Conservation (phyloP, 1,284 basidiomycete species). For the Ceratobasidium papillatum region DNA sequence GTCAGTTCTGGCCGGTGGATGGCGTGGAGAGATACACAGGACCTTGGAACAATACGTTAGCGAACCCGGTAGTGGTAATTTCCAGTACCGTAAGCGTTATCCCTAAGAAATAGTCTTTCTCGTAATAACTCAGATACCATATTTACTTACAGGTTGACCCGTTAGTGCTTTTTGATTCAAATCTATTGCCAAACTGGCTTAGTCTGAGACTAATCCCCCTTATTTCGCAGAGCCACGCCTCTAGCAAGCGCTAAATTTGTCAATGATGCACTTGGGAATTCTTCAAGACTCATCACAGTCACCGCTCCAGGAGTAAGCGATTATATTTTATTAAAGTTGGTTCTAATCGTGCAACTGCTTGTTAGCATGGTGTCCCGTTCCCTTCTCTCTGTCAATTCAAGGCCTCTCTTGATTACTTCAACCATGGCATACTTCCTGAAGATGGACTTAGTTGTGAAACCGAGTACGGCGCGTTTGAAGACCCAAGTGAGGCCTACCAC, state of each 20-base stretch:
- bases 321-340: too few species aligned
- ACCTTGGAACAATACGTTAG: conserved; percentile 42
- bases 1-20: conserved; percentile 44
- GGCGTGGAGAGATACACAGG: conserved; percentile 44
- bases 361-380: conserved; percentile 3
- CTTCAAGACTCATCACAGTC: conserved; percentile 18
- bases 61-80: conserved; percentile 38
- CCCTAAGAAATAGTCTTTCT: neutral
- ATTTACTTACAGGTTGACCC: conserved; percentile 18
- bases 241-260: conserved; percentile 32
- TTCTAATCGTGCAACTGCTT: too few species aligned
- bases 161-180: neutral
- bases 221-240: conserved; percentile 15
- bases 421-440: neutral
- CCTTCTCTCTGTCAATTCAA: conserved; percentile 14
- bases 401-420: conserved; percentile 16
- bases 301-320: conserved; percentile 37
- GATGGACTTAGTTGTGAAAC: conserved; percentile 14
- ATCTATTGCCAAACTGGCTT: neutral
- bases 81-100: conserved; percentile 32
- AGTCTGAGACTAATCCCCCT: neutral
- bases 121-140: neutral
- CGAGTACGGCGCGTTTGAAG: conserved; percentile 6
- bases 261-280: conserved; percentile 20
- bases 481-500: neutral